These are phyloP conservation scores for Populus deltoides DNA, from an alignment of 345 rosid genomes.

Conservation along the genomic window DNA sequence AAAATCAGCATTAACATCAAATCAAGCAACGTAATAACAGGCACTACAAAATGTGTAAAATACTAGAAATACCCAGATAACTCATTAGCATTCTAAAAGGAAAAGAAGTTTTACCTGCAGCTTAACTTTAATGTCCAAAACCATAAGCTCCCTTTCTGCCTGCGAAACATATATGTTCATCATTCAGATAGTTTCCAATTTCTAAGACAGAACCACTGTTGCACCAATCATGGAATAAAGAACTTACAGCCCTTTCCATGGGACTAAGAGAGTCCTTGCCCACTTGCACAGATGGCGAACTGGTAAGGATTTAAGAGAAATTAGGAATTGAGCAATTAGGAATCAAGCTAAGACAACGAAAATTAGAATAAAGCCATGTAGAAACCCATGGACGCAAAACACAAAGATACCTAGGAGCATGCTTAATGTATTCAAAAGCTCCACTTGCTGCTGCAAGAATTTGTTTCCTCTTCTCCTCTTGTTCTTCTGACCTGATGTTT, in stretches of 20 bases:
- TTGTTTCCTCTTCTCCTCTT: constrained; percentile 93
- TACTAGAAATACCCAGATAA: too few relatives aligned
- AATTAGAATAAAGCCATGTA: not conserved
- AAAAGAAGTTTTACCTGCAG: constrained; percentile 60
- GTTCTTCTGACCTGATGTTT: constrained; percentile 79
- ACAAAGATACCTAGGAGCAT: constrained; percentile 60
- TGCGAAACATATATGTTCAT: constrained; percentile 25
- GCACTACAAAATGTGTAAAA: not conserved
- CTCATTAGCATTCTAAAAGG: too few relatives aligned
- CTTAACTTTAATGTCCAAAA: constrained; percentile 95
- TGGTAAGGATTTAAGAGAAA: too few relatives aligned
- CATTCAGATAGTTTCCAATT: constrained; percentile 29
- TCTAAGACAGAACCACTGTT: too few relatives aligned
- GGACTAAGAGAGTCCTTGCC: constrained; percentile 53
- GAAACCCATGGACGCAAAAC: constrained; percentile 12
- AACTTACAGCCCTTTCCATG: constrained; percentile 96
- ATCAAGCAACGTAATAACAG: not conserved
- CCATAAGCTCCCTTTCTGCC: constrained; percentile 99
- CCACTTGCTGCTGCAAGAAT: constrained; percentile 88
- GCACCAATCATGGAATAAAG: constrained; percentile 15
- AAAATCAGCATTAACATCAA: not conserved
- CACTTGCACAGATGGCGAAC: constrained; percentile 45
- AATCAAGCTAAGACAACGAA: not conserved
- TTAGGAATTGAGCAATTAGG: too few relatives aligned
- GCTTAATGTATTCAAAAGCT: constrained; percentile 77